phyloP scores from a whole-genome alignment of 2,329 filamentous ascomycete species.

The Geoglossum cookeanum region DNA sequence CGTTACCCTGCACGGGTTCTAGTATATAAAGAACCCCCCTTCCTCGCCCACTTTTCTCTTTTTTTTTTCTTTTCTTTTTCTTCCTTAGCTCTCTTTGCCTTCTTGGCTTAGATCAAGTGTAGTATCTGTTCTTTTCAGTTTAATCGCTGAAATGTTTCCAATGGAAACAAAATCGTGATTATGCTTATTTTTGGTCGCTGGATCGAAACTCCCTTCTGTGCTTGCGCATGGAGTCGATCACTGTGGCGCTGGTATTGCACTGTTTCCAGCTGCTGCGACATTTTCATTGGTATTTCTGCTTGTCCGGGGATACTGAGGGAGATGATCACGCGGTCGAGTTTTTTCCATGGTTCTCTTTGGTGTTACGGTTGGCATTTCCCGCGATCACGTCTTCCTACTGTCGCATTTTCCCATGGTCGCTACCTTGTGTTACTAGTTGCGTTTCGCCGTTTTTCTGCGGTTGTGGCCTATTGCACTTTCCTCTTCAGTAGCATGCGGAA shows the following conservation, averaged over 20 bases:
- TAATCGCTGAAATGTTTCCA: conserved; percentile 77
- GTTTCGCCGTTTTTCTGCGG: too few relatives aligned
- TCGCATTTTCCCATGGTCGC: too few relatives aligned
- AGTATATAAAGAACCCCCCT: conserved; percentile 18
- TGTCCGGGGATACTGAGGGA: background rate
- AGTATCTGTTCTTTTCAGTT: conserved; percentile 93
- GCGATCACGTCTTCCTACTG: too few relatives aligned
- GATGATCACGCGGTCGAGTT: background rate
- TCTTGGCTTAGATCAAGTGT: conserved; percentile 78
- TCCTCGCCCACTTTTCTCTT: conserved; percentile 12
- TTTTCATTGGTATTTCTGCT: background rate
- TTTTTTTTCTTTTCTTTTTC: conserved; percentile 23
- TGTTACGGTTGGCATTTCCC: too few relatives aligned
- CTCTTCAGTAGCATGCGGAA: too few relatives aligned
- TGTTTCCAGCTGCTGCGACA: conserved; percentile 48
- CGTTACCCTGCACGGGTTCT: accelerated
- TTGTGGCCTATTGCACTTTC: too few relatives aligned
- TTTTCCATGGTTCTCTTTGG: background rate
- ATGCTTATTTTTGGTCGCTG: too few relatives aligned
- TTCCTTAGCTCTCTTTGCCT: conserved; percentile 28
- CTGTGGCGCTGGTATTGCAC: conserved; percentile 62
- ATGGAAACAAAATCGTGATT: too few relatives aligned
- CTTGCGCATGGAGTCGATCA: conserved; percentile 48
- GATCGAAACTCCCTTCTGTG: too few relatives aligned
- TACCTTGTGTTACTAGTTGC: too few relatives aligned